A percentile compares a stretch with the other conserved stretches of the same genome.
phyloP scores from a whole-genome alignment of 306 rosid genomes.

The Myrica gale region DNA sequence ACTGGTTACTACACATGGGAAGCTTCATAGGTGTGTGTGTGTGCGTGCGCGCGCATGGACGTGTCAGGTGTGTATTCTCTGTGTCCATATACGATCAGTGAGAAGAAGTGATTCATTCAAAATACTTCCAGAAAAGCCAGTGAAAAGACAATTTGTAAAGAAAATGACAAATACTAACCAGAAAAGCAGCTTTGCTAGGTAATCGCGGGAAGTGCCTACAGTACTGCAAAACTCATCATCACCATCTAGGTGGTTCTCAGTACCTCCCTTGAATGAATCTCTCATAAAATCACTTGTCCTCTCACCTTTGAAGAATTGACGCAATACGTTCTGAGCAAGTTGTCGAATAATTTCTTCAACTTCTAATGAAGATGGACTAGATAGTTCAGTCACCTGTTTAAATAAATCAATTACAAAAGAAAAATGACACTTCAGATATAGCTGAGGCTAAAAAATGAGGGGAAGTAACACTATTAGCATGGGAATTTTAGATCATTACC shows the following conservation, averaged over 20 bases:
- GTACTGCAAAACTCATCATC: constrained; percentile 46
- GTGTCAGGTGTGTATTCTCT: background rate
- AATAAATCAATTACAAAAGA: constrained; percentile 21
- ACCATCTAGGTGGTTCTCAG: constrained; percentile 36
- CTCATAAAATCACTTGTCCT: constrained; percentile 41
- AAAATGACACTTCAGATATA: background rate
- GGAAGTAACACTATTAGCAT: constrained; percentile 9
- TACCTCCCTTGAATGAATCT: constrained; percentile 38
- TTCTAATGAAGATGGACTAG: constrained; percentile 76
- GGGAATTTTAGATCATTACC: constrained; percentile 44
- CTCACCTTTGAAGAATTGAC: constrained; percentile 54
- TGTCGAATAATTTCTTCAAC: constrained; percentile 87
- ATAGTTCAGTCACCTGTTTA: constrained; percentile 72
- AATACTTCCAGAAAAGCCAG: background rate
- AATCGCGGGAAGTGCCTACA: constrained; percentile 74
- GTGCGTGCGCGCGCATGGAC: background rate
- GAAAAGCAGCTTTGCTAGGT: constrained; percentile 94
- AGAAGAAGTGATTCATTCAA: constrained; percentile 2
- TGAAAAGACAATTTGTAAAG: constrained; percentile 13
- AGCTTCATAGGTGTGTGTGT: constrained; percentile 4
- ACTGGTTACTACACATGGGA: background rate
- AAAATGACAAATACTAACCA: constrained; percentile 55
- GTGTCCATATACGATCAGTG: background rate
- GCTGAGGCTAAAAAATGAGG: background rate
- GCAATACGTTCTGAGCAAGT: constrained; percentile 72